Percentiles rank a stretch among this genome's conserved stretches.
phyloP scores from a whole-genome alignment of 139 green algal genomes.

The Klebsormidium nitens region DNA sequence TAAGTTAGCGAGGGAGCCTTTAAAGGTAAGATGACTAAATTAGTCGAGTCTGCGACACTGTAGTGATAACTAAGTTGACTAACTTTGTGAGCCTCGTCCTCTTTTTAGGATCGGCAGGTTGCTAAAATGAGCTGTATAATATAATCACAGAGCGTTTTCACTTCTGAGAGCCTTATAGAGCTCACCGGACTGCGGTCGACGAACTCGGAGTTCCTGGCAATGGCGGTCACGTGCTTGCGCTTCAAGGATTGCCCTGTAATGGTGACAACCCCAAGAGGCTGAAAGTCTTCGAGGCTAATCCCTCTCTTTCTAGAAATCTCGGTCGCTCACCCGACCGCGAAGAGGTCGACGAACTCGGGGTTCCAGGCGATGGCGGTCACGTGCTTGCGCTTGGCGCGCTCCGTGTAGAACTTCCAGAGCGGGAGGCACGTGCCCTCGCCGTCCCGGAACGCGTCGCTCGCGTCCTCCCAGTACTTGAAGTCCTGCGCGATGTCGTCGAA shows the following conservation, averaged over 20 bases:
- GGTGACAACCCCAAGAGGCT: neutral
- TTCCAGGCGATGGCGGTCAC: slow-evolving; percentile 79
- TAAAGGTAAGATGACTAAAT: no score
- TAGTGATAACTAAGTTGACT: no score
- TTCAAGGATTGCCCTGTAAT: neutral
- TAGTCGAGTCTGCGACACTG: no score
- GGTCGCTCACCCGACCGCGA: slow-evolving; percentile 41
- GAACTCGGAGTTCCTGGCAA: slow-evolving; percentile 69
- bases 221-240: slow-evolving; percentile 61
- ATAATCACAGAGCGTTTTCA: no score
- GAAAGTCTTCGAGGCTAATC: no score
- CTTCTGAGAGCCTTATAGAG: neutral
- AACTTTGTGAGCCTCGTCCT: no score
- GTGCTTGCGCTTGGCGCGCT: slow-evolving; percentile 42
- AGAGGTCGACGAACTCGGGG: slow-evolving; percentile 45
- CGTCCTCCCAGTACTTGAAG: slow-evolving; percentile 96
- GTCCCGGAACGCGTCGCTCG: slow-evolving; percentile 52
- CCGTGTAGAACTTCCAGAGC: slow-evolving; percentile 77
- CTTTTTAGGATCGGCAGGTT: no score
- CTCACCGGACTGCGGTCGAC: slow-evolving; percentile 6
- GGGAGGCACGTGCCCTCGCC: slow-evolving; percentile 78
- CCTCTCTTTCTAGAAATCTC: no score
- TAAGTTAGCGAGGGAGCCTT: no score
- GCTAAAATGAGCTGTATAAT: no score
- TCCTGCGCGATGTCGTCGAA: slow-evolving; percentile 73